A percentile compares a stretch with the other conserved stretches of the same genome.
These are phyloP conservation scores for Diaporthe ampelina DNA, from an alignment of 2,329 filamentous ascomycete species.

Conservation along the genomic window DNA sequence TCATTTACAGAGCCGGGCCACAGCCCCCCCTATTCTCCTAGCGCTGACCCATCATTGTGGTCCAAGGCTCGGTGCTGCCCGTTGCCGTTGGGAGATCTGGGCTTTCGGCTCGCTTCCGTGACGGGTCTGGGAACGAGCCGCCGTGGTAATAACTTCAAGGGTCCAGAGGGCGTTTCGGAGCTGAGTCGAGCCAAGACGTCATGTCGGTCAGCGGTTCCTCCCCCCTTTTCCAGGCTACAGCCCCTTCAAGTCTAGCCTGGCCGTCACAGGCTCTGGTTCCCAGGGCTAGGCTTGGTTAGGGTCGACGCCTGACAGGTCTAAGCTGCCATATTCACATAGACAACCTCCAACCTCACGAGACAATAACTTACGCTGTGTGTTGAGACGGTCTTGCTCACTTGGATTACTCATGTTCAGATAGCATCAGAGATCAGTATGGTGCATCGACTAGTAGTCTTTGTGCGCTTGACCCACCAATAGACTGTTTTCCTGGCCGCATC, in stretches of 20 bases:
- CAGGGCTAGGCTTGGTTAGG: not conserved
- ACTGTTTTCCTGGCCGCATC: not conserved
- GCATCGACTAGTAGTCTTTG: not conserved
- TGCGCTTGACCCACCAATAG: not conserved
- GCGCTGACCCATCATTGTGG: conserved; percentile 19
- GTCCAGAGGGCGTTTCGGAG: conserved; percentile 20
- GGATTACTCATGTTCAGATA: no score
- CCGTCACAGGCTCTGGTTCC: not conserved
- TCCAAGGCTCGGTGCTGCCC: conserved; percentile 11
- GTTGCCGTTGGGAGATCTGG: not conserved
- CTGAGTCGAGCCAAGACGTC: conserved; percentile 30
- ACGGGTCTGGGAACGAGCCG: conserved; percentile 6
- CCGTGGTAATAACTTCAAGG: conserved; percentile 17
- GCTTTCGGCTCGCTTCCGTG: conserved; percentile 13
- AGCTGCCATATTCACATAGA: not conserved
- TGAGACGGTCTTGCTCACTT: no score
- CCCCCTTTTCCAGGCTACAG: not conserved
- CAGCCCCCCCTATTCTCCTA: conserved; percentile 22
- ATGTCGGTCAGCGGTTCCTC: not conserved
- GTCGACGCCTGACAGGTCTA: not conserved
- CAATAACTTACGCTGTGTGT: no score
- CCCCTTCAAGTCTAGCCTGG: not conserved
- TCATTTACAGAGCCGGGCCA: conserved; percentile 7
- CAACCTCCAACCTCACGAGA: not conserved
- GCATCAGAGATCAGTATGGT: no score